Conservation (phyloP, 1,139 yeast species). For the Protomyces gravidus region DNA sequence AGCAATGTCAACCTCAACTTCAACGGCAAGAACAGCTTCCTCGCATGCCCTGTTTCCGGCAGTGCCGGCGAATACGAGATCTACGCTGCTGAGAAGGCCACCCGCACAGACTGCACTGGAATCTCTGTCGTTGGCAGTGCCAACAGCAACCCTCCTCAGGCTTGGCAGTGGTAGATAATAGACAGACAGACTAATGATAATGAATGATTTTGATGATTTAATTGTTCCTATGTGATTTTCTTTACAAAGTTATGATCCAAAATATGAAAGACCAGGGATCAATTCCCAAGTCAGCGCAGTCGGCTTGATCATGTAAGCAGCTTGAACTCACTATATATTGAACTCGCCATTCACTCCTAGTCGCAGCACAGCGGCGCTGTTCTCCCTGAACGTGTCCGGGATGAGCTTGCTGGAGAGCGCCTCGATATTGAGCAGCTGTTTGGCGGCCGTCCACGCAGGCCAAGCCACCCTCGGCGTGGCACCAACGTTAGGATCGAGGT, state of each 20-base stretch:
- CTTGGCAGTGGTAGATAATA: slow-evolving; percentile 14
- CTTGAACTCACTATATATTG: no score
- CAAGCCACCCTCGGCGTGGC: background rate
- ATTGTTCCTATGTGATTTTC: no score
- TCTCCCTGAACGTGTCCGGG: slow-evolving; percentile 2
- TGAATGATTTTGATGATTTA: background rate
- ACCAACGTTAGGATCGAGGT: background rate
- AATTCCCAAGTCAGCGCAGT: no score
- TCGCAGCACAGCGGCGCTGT: background rate
- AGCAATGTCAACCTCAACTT: background rate
- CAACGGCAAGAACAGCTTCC: slow-evolving; percentile 7
- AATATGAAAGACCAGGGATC: no score
- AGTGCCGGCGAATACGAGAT: slow-evolving; percentile 8
- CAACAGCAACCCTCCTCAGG: slow-evolving; percentile 4
- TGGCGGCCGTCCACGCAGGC: background rate
- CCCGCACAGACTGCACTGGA: slow-evolving; percentile 21
- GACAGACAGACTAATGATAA: background rate
- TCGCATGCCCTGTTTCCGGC: slow-evolving; percentile 9
- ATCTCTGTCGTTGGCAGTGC: slow-evolving; percentile 6
- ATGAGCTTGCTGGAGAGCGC: background rate
- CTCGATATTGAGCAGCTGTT: background rate
- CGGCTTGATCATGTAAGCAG: no score
- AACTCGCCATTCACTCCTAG: background rate
- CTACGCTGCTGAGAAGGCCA: slow-evolving; percentile 4
- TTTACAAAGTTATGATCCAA: no score